Evolutionary conservation across 345 rosid species (phyloP).

Genomic region (Eucalyptus shirleyi): DNA sequence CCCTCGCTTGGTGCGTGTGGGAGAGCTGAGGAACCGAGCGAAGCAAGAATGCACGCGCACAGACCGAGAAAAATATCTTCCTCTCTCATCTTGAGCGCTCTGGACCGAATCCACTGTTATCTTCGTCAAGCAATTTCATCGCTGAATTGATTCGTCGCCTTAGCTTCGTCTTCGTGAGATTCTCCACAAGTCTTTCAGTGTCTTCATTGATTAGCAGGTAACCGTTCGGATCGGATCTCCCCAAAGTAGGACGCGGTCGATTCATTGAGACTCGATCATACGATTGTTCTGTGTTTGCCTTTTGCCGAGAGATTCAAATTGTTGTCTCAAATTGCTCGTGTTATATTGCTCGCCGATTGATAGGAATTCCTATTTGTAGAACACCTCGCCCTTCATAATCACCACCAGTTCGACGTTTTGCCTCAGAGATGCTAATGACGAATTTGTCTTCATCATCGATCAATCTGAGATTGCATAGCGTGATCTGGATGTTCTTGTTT

Average conservation of each 20-base stretch:
- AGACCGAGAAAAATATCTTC: too few relatives aligned
- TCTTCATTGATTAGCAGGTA: too few relatives aligned
- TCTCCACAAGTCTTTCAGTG: neutral
- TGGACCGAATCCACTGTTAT: neutral
- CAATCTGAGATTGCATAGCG: neutral
- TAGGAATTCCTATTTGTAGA: neutral
- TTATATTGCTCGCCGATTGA: neutral
- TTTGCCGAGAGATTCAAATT: neutral
- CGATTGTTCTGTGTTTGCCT: neutral
- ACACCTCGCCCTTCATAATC: neutral
- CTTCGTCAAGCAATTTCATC: neutral
- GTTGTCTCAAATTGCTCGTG: neutral
- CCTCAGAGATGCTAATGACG: neutral
- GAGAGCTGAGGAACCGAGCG: too few relatives aligned
- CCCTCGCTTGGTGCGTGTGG: too few relatives aligned
- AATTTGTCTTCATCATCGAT: neutral
- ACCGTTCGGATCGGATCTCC: too few relatives aligned
- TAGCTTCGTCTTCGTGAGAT: neutral
- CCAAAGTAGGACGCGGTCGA: neutral
- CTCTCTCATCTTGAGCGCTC: too few relatives aligned
- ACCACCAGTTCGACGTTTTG: neutral
- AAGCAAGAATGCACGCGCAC: too few relatives aligned
- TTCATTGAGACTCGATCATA: neutral
- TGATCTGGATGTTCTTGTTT: neutral
- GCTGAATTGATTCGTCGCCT: too few relatives aligned